These are phyloP conservation scores for Styphnolobium japonicum DNA, from an alignment of 306 rosid genomes.

Conservation along the genomic window DNA sequence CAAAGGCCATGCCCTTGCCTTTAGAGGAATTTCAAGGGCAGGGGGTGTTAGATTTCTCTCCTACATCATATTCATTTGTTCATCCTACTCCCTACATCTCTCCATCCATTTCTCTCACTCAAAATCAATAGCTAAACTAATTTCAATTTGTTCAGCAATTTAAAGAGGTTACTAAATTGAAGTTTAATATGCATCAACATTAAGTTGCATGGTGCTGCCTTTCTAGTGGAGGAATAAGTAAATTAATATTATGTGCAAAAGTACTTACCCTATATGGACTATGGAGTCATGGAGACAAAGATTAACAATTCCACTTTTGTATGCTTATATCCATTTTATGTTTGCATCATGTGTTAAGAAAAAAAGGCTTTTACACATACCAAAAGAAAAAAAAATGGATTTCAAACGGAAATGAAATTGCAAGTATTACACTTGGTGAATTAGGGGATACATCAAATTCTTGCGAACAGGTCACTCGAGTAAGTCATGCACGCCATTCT, in stretches of 20 bases:
- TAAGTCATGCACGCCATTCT: conserved; percentile 79
- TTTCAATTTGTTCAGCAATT: background rate
- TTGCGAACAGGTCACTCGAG: conserved; percentile 88
- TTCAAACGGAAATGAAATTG: too few relatives aligned
- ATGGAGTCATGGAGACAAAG: background rate
- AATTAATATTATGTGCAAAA: background rate
- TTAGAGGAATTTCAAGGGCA: too few relatives aligned
- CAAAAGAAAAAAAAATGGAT: background rate
- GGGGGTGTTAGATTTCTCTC: too few relatives aligned
- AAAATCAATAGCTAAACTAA: conserved; percentile 11
- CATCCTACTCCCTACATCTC: background rate
- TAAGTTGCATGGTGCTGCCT: background rate
- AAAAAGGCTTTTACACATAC: background rate
- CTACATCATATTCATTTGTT: too few relatives aligned
- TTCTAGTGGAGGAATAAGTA: background rate
- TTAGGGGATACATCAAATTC: conserved; percentile 90
- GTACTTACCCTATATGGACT: background rate
- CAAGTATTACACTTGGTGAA: conserved; percentile 67
- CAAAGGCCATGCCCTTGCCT: too few relatives aligned
- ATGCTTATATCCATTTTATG: background rate
- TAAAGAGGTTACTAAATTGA: background rate
- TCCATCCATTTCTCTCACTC: background rate
- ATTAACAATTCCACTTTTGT: background rate
- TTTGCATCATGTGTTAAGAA: background rate
- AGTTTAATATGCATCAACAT: background rate